Evolutionary conservation across 805 yeast species (phyloP), one percentile per base, ranked within the genome.

Genomic region (Pichia insulana): DNA sequence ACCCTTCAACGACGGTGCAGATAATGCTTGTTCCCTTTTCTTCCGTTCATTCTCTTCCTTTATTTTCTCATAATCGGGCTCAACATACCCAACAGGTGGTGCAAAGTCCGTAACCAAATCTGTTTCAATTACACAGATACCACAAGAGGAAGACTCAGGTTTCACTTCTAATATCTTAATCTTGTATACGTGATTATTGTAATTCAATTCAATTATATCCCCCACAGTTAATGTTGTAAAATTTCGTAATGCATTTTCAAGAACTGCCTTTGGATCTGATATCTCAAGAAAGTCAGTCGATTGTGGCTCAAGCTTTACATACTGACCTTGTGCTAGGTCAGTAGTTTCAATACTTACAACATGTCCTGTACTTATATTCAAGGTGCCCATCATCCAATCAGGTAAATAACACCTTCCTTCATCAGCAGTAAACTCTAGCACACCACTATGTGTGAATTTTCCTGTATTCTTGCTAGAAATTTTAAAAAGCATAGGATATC

Each of bases 11-110:
- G 62, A 53, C 1, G 66, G 65, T 6, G 55, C 55, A 10, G 67
- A 61, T 26, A 71, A 57, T 7, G 62, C 63, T 11, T 64, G 53
- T 8, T 70, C 64, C 42, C 62, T 62, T n/a, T 61, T 55, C 12
- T 58, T 57, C 33, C 48, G 54, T 22, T 45, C 61, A 35, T 64
- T 61, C 16, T 77, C 76, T 43, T 64, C 69, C 49, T 68, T 58
- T 49, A 48, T 47, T 41, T 51, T 56, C 41, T 68, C 62, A 47
- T 75, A 76, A 49, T 84, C 88, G 1, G 96, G 96, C 58, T 90
- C 97, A 16, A 85, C 96, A 58, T 92, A 92, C 0, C 99, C 99
- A 5, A 90, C 96, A 0, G 99, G 99, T 2, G 98, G 96, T 2
- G 97, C 97, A 67, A 92, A 92, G 58, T 92, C 99, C 0, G 97